A percentile compares a stretch with the other conserved stretches of the same genome.
phyloP scores from a whole-genome alignment of 352 stramenopile species.

The Thalassiosira ordinaria region DNA sequence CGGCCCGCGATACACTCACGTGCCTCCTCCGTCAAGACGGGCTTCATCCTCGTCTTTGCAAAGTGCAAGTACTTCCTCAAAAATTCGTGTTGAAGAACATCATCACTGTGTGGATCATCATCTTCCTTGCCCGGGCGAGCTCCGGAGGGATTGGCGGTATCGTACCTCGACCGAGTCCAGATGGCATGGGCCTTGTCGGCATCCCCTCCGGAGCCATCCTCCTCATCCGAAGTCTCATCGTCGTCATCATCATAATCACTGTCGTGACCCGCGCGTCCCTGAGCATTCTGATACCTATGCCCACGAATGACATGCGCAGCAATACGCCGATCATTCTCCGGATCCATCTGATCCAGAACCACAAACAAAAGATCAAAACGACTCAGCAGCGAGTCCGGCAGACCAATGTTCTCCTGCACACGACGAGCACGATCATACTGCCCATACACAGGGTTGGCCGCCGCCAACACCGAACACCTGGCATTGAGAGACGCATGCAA shows the following conservation, averaged over 20 bases:
- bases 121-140: constrained; percentile 28
- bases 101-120: constrained; percentile 70
- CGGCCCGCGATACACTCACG: constrained; percentile 94
- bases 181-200: constrained; percentile 65
- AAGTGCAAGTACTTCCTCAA: constrained; percentile 99
- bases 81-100: constrained; percentile 94
- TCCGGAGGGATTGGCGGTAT: constrained; percentile 46
- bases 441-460: constrained; percentile 99
- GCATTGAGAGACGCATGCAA: constrained; percentile 99
- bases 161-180: constrained; percentile 67
- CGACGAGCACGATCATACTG: constrained; percentile 98
- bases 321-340: constrained; percentile 93
- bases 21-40: constrained; percentile 87
- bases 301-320: constrained; percentile 97
- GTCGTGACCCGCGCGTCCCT: constrained; percentile 88
- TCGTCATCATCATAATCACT: constrained; percentile 87
- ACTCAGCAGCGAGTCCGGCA: constrained; percentile 98
- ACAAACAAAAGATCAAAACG: constrained; percentile 99
- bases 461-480: constrained; percentile 97
- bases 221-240: constrained; percentile 62
- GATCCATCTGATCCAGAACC: constrained; percentile 97
- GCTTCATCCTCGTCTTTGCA: constrained; percentile 93
- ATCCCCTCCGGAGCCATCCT: constrained; percentile 37
- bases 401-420: constrained; percentile 98
- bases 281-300: constrained; percentile 91